phyloP scores from a whole-genome alignment of 345 rosid genomes.

The Rhizophora apiculata region DNA sequence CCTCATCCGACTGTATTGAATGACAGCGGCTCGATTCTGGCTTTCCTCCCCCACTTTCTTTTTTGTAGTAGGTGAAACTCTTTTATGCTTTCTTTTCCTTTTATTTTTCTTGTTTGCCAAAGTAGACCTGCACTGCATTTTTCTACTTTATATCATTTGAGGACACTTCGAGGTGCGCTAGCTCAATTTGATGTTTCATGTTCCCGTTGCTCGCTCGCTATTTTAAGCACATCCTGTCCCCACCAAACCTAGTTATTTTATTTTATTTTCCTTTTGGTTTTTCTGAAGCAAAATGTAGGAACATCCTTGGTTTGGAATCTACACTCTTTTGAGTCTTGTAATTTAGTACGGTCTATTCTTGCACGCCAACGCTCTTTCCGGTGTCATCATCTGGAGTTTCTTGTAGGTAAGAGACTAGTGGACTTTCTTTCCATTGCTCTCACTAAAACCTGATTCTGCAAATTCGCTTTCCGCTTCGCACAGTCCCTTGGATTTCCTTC shows the following conservation, averaged over 20 bases:
- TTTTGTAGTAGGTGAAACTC: too few relatives aligned
- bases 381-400: constrained; percentile 5
- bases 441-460: background rate
- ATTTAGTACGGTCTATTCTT: constrained; percentile 24
- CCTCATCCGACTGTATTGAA: too few relatives aligned
- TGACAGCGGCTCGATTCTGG: too few relatives aligned
- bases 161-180: background rate
- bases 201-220: background rate
- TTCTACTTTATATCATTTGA: too few relatives aligned
- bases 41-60: too few relatives aligned
- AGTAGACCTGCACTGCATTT: too few relatives aligned
- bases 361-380: constrained; percentile 37
- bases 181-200: background rate
- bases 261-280: too few relatives aligned
- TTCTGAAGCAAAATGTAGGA: background rate
- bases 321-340: constrained; percentile 18
- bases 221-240: constrained; percentile 12
- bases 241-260: constrained; percentile 18
- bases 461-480: background rate
- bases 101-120: too few relatives aligned
- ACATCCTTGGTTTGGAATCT: constrained; percentile 25
- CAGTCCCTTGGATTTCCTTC: background rate
- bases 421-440: background rate
- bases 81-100: too few relatives aligned
- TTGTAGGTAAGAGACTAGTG: constrained; percentile 11